phyloP scores from a whole-genome alignment of 2,329 filamentous ascomycete genomes.

The Beauveria rudraprayagi region DNA sequence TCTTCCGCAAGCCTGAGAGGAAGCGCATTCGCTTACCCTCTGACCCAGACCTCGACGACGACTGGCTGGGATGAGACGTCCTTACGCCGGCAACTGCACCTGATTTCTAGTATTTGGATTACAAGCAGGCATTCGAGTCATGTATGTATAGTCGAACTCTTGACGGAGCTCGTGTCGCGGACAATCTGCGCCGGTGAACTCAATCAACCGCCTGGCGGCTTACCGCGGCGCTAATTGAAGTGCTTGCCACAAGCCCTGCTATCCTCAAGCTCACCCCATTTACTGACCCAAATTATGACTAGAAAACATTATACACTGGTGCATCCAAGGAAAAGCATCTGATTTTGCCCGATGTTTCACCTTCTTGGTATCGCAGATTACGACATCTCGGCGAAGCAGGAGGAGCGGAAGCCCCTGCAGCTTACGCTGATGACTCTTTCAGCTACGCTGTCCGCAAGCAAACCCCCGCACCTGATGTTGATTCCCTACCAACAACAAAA shows the following conservation, averaged over 20 bases:
- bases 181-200: not conserved
- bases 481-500: not conserved
- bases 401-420: not conserved
- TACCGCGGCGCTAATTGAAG: not conserved
- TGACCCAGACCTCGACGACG: constrained; percentile 27
- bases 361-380: constrained; percentile 7
- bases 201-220: not conserved
- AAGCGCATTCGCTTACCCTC: constrained; percentile 31
- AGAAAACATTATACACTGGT: not conserved
- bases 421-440: not conserved
- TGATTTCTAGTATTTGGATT: constrained; percentile 35
- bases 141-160: constrained; percentile 5
- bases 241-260: not conserved
- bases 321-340: constrained; percentile 1
- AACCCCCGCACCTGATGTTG: not conserved
- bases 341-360: constrained; percentile 8
- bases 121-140: not conserved
- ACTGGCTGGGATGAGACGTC: constrained; percentile 30
- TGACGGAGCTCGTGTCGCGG: not conserved
- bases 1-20: constrained; percentile 34
- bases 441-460: not conserved
- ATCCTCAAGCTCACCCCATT: not conserved
- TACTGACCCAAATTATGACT: not conserved
- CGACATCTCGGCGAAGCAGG: not conserved
- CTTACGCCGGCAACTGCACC: constrained; percentile 26